These are phyloP conservation scores for Ophiostoma quercus DNA, from an alignment of 2,329 filamentous ascomycete genomes.

Conservation along the genomic window DNA sequence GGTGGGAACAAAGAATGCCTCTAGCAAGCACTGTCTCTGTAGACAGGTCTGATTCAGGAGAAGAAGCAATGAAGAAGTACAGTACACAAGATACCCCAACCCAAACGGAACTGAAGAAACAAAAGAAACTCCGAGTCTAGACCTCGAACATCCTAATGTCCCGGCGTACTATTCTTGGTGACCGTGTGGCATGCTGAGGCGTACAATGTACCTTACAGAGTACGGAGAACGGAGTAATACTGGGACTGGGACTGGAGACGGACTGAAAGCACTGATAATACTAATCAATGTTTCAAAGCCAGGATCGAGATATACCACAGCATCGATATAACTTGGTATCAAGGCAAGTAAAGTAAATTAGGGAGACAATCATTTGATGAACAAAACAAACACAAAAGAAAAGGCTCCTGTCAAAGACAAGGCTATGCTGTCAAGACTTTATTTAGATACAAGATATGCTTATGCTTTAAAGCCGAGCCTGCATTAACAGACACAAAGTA, in stretches of 20 bases:
- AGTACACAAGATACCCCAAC: neutral
- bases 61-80: neutral
- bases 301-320: neutral
- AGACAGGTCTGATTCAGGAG: neutral
- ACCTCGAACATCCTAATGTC: neutral
- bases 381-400: neutral
- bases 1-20: neutral
- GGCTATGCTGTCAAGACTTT: neutral
- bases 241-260: neutral
- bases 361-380: neutral
- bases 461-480: neutral
- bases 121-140: neutral
- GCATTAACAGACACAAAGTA: neutral
- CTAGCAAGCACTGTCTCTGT: neutral
- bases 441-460: neutral
- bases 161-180: slow-evolving; percentile 1
- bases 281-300: neutral
- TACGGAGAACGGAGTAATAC: neutral
- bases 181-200: neutral
- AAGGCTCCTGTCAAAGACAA: neutral
- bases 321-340: neutral
- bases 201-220: too few species aligned
- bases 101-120: neutral
- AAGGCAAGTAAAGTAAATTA: neutral
- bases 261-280: neutral